Conservation (phyloP, 306 rosid species). For the Sicyos edulis region DNA sequence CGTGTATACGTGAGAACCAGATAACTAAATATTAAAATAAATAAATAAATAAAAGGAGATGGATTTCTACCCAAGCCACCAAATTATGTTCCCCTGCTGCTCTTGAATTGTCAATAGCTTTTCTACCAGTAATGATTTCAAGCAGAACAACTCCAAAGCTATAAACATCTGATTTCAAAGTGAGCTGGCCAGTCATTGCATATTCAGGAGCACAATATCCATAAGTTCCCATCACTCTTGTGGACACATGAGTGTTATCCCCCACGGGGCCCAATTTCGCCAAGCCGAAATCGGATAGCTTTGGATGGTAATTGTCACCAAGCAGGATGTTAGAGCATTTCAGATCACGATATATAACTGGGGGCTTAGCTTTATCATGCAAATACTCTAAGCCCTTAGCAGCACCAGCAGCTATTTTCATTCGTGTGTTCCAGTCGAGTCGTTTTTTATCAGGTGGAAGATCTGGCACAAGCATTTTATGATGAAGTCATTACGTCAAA, state of each 20-base stretch:
- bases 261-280: slow-evolving; percentile 61
- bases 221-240: slow-evolving; percentile 58
- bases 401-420: slow-evolving; percentile 54
- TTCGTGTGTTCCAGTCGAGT: slow-evolving; percentile 50
- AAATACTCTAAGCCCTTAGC: slow-evolving; percentile 56
- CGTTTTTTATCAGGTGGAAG: slow-evolving; percentile 40
- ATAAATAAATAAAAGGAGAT: neutral
- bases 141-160: slow-evolving; percentile 59
- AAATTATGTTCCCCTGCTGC: slow-evolving; percentile 49
- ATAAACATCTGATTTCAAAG: slow-evolving; percentile 49
- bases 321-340: slow-evolving; percentile 54
- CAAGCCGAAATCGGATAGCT: slow-evolving; percentile 54
- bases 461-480: slow-evolving; percentile 33
- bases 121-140: slow-evolving; percentile 52
- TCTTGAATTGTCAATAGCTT: slow-evolving; percentile 44
- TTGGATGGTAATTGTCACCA: slow-evolving; percentile 40
- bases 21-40: neutral
- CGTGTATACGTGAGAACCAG: neutral
- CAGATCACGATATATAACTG: slow-evolving; percentile 52
- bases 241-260: slow-evolving; percentile 52
- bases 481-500: neutral
- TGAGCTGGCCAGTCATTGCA: slow-evolving; percentile 62
- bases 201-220: slow-evolving; percentile 60
- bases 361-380: slow-evolving; percentile 52
- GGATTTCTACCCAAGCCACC: slow-evolving; percentile 44